Percentiles rank a stretch among this genome's conserved stretches.
These are phyloP conservation scores for Eurotiales sp. DNA, from an alignment of 2,329 filamentous ascomycete species.

Conservation along the genomic window DNA sequence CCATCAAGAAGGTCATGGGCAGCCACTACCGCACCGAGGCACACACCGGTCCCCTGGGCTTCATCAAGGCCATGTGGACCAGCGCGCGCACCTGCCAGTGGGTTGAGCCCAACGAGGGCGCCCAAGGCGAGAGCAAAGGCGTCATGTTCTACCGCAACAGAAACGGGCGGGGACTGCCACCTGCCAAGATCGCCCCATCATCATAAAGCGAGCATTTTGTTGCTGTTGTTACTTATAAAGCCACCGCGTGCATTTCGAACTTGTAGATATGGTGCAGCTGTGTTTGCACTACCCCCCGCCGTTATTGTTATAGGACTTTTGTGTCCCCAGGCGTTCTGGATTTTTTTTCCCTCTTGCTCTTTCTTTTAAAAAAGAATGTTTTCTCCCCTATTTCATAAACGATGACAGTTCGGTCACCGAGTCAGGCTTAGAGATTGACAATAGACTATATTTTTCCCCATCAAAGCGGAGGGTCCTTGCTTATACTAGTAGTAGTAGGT, in stretches of 20 bases:
- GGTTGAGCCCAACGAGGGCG: constrained; percentile 86
- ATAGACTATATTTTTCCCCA: no score
- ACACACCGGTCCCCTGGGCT: constrained; percentile 72
- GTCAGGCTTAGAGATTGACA: not conserved
- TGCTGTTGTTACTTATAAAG: constrained; percentile 1
- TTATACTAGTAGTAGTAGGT: no score
- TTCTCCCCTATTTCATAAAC: no score
- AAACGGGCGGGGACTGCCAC: constrained; percentile 73
- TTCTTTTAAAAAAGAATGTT: no score
- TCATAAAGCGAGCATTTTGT: not conserved
- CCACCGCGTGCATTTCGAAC: constrained; percentile 1
- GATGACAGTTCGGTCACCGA: not conserved
- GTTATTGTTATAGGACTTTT: not conserved
- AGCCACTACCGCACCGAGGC: constrained; percentile 86
- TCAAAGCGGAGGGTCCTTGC: no score
- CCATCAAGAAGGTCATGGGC: constrained; percentile 94
- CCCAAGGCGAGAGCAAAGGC: constrained; percentile 73
- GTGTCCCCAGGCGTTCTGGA: not conserved
- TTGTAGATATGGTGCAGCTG: constrained; percentile 12
- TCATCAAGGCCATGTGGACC: constrained; percentile 77
- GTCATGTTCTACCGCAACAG: constrained; percentile 94
- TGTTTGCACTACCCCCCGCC: no score
- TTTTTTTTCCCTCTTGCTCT: not conserved
- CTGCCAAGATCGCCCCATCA: constrained; percentile 37
- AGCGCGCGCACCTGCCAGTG: constrained; percentile 88